Evolutionary conservation across 129 eudicot genomes (phyloP), one percentile per base, ranked within the genome.

Genomic region (Flaveria sonorensis): DNA sequence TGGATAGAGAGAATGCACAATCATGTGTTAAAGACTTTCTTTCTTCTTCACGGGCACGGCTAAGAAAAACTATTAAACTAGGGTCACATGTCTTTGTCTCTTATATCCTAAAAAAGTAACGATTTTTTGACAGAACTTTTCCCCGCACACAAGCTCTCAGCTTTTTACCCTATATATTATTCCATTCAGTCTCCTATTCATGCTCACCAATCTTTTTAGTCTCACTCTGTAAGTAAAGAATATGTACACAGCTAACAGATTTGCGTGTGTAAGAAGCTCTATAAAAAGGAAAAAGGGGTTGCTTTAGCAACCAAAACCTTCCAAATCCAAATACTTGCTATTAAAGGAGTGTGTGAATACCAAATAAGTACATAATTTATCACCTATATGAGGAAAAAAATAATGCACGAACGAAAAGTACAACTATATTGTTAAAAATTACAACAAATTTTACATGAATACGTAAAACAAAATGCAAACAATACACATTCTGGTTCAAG

Each of bases 231-330:
- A 56, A 57, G 50, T 14, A 60, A 74, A 59, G 7, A 45, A 23
- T 42, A 16, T 60, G 47, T 60, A 43, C 78, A 74, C 60, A 2
- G 26, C 70, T 43, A 43, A 74, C 39, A 65, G 5, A 43, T 60
- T 61, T 21, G 23, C 70, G 16, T 45, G 78, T 59, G 43, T 32
- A 74, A 59, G 23, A 7, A 74, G 78, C 70, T 60, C 12, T 40
- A 56, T 21, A 15, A 39, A 72, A 40, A 50, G 13, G 3, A 19
- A 55, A n/a, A 53, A 53, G 60, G 11, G 10, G 60, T 21, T 66
- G 71, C 50, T 53, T 30, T 53, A 24, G 19, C 67, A 18, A 56
- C 59, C 59, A 75, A 26, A 75, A 75, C 51, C 20, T 62, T 63
- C 48, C 39, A 64, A 62, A 63, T 61, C 28, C 28, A 10, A 18